These are phyloP conservation scores for Phytopythium montanum DNA, from an alignment of 352 stramenopile genomes.

Conservation along the genomic window DNA sequence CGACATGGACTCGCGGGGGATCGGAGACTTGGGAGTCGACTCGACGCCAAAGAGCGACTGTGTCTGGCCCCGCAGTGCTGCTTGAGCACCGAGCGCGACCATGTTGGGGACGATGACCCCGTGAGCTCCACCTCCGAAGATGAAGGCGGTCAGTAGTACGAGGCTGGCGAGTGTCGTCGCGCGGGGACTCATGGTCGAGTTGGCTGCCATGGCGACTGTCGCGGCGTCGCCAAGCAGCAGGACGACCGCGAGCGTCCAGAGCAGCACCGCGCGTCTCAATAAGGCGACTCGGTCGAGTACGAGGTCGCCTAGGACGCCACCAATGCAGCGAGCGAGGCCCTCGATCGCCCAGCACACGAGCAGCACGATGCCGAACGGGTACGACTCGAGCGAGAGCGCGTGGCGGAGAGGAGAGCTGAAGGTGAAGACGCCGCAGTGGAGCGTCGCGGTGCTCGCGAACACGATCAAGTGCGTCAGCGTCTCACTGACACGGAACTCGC, in stretches of 20 bases:
- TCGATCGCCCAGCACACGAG: slow-evolving; percentile 53
- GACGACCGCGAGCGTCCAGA: slow-evolving; percentile 50
- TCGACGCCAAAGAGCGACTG: neutral
- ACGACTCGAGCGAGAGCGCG: slow-evolving; percentile 38
- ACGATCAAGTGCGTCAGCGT: slow-evolving; percentile 38
- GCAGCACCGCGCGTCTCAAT: slow-evolving; percentile 26
- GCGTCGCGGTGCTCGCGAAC: slow-evolving; percentile 48
- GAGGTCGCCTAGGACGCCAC: slow-evolving; percentile 44
- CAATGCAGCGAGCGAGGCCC: slow-evolving; percentile 47
- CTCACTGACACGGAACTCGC: slow-evolving; percentile 22
- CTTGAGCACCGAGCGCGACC: slow-evolving; percentile 42
- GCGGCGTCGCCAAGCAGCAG: slow-evolving; percentile 38
- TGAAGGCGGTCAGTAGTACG: slow-evolving; percentile 32
- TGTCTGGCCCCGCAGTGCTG: slow-evolving; percentile 9
- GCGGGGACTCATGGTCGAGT: slow-evolving; percentile 6
- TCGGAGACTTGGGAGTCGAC: slow-evolving; percentile 2
- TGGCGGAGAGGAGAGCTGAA: slow-evolving; percentile 46
- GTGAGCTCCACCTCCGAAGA: slow-evolving; percentile 37
- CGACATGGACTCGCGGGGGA: neutral
- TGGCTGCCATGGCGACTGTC: neutral
- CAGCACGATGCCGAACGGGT: slow-evolving; percentile 53
- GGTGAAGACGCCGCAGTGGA: slow-evolving; percentile 68
- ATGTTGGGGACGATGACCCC: slow-evolving; percentile 46
- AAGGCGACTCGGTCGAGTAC: slow-evolving; percentile 42
- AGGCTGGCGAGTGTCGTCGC: slow-evolving; percentile 22